A percentile compares a stretch with the other conserved stretches of the same genome.
These are phyloP conservation scores for Xylaria grammica DNA, from an alignment of 495 filamentous ascomycete genomes.

Conservation along the genomic window DNA sequence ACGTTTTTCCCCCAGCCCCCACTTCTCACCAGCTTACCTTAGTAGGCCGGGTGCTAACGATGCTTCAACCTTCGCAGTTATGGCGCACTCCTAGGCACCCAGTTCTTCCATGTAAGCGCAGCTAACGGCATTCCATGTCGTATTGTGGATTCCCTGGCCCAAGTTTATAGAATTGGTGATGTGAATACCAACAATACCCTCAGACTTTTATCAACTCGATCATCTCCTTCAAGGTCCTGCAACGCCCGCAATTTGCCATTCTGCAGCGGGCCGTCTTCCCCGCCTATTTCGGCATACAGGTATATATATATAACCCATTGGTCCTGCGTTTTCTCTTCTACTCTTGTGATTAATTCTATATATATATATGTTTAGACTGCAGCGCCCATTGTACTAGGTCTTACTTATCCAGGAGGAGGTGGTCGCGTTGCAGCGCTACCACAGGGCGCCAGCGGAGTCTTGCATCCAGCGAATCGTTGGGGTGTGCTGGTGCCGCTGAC, in stretches of 20 bases:
- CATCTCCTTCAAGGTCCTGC: conserved; percentile 72
- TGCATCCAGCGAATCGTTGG: conserved; percentile 60
- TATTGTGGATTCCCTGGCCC: neutral
- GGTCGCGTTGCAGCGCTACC: conserved; percentile 24
- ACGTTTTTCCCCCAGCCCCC: conserved; percentile 7
- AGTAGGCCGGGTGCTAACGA: conserved; percentile 22
- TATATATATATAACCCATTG: no score
- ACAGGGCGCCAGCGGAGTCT: conserved; percentile 59
- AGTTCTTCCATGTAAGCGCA: conserved; percentile 73
- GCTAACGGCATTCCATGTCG: neutral
- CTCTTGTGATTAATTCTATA: no score
- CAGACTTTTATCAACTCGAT: conserved; percentile 82
- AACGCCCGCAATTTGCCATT: conserved; percentile 77
- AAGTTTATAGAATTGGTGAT: neutral
- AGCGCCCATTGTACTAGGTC: conserved; percentile 71
- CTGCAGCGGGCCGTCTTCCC: conserved; percentile 84
- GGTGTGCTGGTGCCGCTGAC: conserved; percentile 68
- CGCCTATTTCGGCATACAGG: conserved; percentile 82
- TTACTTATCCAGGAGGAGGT: conserved; percentile 63
- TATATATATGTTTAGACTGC: no score
- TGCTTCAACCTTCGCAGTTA: conserved; percentile 56
- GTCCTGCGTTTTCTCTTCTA: no score
- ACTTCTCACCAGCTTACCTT: neutral
- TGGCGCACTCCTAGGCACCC: conserved; percentile 76
- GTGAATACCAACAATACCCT: conserved; percentile 1